Evolutionary conservation across 768 basidiomycete species (phyloP), one percentile per base, ranked within the genome.

Genomic region (Collybiopsis confluens): DNA sequence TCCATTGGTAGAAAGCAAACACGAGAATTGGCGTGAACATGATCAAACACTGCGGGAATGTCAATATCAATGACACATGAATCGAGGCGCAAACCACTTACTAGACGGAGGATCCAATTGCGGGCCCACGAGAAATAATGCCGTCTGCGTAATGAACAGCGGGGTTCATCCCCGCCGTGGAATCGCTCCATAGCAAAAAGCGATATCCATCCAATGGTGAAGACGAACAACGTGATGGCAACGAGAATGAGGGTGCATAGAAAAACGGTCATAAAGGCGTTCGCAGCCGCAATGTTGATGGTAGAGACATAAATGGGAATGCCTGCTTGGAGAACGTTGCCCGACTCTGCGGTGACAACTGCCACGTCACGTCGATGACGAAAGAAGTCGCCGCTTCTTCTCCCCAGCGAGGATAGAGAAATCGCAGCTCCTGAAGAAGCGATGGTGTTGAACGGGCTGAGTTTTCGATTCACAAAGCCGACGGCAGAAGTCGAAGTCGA

Each of bases 221-320:
- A 73, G 4, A 80, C 57, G 0, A 65, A 78, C 13, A 81, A 41
- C 15, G 79, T 69, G 57, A 91, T 79, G 15, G 81, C 86, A 54
- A 86, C 68, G 33, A 90, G 64, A 50, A 91, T 82, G 60, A 98
- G 77, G 9, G 75, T 73, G 44, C 80, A 73, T 41, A 95, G 70
- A 68, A 97, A 95, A n/a, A 85, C 71, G 4, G 92, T 94, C 80
- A 90, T 88, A 71, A 92, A 97, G 6, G 88, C 88, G 69, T 97
- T 95, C 52, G 87, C 88, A 0, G 86, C 87, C 9, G 88, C 83
- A 54, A 98, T 88, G 51, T 84, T 81, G 23, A 90, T 68, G 13
- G 81, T 79, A 62, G 88, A 92, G 57, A 83, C 83, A 61, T 86
- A 95, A 28, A 90, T 86, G 3, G 92, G 91, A 21, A 96, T 69